Conservation (phyloP, 805 yeast genomes). For the Kuraishia piskuri region DNA sequence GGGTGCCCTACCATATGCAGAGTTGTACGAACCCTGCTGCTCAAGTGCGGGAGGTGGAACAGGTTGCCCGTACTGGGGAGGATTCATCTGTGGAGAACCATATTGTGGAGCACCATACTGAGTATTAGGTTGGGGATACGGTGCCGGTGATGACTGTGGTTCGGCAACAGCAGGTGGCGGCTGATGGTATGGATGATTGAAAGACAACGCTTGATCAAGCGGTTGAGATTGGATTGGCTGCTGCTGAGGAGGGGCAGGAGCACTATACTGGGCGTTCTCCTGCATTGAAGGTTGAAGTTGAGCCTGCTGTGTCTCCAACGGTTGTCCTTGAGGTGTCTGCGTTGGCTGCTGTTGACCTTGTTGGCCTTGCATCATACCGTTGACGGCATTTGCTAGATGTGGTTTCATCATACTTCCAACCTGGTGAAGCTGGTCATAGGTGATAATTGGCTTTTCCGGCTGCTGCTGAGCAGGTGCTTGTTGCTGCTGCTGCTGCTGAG, state of each 20-base stretch:
- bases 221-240: neutral
- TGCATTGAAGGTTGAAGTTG: slow-evolving; percentile 3
- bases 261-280: slow-evolving; percentile 4
- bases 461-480: slow-evolving; percentile 10
- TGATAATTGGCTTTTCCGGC: slow-evolving; percentile 8
- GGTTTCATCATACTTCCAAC: slow-evolving; percentile 1
- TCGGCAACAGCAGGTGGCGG: neutral
- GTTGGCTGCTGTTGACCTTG: slow-evolving; percentile 4
- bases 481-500: slow-evolving; percentile 7
- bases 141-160: neutral
- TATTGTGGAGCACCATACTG: neutral
- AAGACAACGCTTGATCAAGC: neutral
- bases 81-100: neutral
- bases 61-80: neutral
- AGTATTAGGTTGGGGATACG: neutral
- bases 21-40: neutral
- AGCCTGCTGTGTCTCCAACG: neutral
- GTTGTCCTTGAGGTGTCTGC: slow-evolving; percentile 6
- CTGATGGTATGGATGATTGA: neutral
- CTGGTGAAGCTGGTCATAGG: slow-evolving; percentile 5
- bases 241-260: neutral
- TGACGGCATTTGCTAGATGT: neutral
- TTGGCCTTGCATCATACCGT: neutral
- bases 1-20: neutral
- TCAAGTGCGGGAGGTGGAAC: neutral